Conservation (phyloP, 768 basidiomycete genomes). For the Gymnopilus dilepis region DNA sequence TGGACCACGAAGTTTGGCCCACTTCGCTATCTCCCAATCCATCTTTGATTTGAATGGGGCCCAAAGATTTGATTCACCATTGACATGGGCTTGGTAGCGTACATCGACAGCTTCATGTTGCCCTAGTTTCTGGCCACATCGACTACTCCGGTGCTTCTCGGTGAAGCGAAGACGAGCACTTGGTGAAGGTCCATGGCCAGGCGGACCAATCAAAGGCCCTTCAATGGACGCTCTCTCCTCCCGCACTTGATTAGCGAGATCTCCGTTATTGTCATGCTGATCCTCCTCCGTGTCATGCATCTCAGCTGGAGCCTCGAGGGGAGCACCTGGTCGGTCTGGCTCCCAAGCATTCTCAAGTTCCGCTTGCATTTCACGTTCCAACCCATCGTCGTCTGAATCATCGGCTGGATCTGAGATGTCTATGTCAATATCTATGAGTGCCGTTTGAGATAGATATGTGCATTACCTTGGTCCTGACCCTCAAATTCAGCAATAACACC, state of each 20-base stretch:
- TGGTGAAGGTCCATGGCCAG: not conserved
- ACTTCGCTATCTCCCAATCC: constrained; percentile 44
- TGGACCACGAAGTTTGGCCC: constrained; percentile 43
- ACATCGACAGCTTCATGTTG: not conserved
- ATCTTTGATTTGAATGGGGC: constrained; percentile 37
- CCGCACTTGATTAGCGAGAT: not conserved
- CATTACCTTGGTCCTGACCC: too few relatives aligned
- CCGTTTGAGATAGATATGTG: too few relatives aligned
- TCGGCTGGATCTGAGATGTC: too few relatives aligned
- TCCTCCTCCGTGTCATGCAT: not conserved
- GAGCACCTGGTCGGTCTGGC: not conserved
- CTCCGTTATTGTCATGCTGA: not conserved
- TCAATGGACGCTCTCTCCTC: not conserved
- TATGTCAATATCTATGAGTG: not conserved
- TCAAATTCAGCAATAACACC: too few relatives aligned
- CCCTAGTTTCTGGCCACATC: too few relatives aligned
- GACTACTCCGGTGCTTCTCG: not conserved
- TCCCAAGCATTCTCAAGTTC: not conserved
- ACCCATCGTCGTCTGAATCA: not conserved
- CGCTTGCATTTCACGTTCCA: not conserved
- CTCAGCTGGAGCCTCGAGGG: not conserved
- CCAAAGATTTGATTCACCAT: not conserved
- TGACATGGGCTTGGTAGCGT: not conserved
- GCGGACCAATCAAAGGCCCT: not conserved
- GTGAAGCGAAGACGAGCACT: not conserved